A percentile compares a stretch with the other conserved stretches of the same genome.
Evolutionary conservation across 345 rosid species (phyloP).

Genomic region (Eucalyptus tenuipes): DNA sequence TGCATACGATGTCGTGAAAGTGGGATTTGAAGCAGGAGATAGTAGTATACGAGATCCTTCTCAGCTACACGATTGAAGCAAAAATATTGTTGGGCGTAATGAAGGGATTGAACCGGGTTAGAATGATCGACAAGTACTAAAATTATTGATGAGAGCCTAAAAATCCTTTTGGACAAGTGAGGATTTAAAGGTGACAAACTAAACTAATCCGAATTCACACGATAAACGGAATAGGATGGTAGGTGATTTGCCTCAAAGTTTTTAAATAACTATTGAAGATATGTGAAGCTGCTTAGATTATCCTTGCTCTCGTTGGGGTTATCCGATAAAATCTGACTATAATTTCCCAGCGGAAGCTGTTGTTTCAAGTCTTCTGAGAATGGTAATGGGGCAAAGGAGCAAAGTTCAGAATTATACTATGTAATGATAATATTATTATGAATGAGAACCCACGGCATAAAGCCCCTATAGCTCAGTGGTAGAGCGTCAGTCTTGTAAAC

Average conservation of each 20-base stretch:
- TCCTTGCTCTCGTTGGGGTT: not conserved
- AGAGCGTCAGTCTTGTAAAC: conserved; percentile 88
- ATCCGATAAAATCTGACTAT: not conserved
- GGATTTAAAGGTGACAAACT: not conserved
- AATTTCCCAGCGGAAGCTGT: not conserved
- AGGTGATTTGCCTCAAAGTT: not conserved
- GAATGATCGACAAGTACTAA: not conserved
- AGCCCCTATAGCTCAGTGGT: conserved; percentile 86
- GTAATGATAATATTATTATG: accelerated
- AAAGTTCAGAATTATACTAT: not conserved
- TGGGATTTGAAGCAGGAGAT: not conserved
- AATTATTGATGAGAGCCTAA: not conserved
- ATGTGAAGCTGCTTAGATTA: not conserved
- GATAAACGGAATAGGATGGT: not conserved
- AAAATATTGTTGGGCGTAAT: not conserved
- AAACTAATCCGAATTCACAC: not conserved
- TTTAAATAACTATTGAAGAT: not conserved
- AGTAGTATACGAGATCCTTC: not conserved
- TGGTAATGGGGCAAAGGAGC: accelerated
- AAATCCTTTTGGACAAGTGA: not conserved
- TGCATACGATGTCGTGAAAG: not conserved
- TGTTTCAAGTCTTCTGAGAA: not conserved
- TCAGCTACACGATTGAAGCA: not conserved
- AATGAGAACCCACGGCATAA: accelerated
- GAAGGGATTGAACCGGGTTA: not conserved